Evolutionary conservation across 1,284 basidiomycete species (phyloP).

Genomic region (Cutaneotrichosporon dermatis): DNA sequence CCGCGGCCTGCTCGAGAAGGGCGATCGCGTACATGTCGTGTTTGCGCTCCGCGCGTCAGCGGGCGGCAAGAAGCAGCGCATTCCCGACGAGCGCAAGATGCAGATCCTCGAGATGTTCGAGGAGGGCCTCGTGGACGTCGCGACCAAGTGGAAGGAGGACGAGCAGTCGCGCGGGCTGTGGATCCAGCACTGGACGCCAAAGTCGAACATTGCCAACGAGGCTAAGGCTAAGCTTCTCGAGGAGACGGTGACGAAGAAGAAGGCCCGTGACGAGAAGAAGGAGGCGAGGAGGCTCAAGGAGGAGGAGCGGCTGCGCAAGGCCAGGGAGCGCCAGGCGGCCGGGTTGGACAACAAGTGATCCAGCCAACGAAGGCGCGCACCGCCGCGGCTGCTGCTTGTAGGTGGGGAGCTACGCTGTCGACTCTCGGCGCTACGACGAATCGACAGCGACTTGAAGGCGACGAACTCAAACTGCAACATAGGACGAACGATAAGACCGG

Average conservation of each 20-base stretch:
- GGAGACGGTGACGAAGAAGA: conserved; percentile 62
- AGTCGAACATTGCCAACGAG: conserved; percentile 76
- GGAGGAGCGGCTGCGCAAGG: conserved; percentile 93
- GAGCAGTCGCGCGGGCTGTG: conserved; percentile 62
- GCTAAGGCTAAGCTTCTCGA: conserved; percentile 66
- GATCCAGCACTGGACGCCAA: conserved; percentile 73
- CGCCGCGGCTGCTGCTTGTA: too few relatives aligned
- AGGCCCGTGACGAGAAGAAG: conserved; percentile 26
- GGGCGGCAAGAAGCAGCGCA: conserved; percentile 3
- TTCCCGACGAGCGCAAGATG: conserved; percentile 20
- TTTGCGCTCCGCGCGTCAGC: conserved; percentile 33
- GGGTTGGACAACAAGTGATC: background rate
- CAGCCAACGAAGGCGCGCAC: background rate
- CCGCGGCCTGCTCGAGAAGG: conserved; percentile 31
- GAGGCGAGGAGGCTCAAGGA: conserved; percentile 51
- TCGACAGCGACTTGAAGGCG: too few relatives aligned
- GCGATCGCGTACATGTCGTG: conserved; percentile 42
- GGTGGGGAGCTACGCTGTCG: too few relatives aligned
- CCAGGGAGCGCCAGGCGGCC: conserved; percentile 56
- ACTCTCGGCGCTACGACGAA: too few relatives aligned
- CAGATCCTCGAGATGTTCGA: conserved; percentile 57
- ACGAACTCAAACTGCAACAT: background rate
- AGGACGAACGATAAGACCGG: background rate
- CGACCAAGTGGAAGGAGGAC: conserved; percentile 81
- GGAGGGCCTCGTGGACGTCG: conserved; percentile 70